phyloP scores from a whole-genome alignment of 164 flowering plant species.

The Tinospora cordifolia region DNA sequence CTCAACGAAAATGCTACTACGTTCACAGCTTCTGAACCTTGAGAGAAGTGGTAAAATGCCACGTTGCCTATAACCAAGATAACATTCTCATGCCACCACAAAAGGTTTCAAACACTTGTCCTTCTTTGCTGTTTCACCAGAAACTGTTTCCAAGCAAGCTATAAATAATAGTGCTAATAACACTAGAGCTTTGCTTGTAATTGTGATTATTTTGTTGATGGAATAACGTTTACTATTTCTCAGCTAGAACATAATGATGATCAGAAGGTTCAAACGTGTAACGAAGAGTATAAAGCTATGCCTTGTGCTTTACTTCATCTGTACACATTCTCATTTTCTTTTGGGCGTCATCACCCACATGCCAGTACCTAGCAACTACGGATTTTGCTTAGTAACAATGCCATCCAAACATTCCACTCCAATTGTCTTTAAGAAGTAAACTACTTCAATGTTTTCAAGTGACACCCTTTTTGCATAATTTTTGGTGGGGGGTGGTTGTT shows the following conservation, averaged over 20 bases:
- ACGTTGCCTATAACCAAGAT: too few species aligned
- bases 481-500: neutral
- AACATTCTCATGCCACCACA: too few species aligned
- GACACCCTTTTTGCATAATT: neutral
- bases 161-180: too few species aligned
- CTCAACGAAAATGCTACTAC: neutral
- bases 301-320: conserved; percentile 1
- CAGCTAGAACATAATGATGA: neutral
- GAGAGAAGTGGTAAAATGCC: too few species aligned
- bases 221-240: neutral
- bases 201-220: too few species aligned
- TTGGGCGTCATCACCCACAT: neutral
- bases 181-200: too few species aligned
- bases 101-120: neutral
- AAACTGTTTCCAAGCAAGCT: neutral
- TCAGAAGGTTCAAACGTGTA: neutral
- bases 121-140: neutral
- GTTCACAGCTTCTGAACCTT: too few species aligned
- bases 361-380: neutral
- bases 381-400: neutral
- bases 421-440: neutral
- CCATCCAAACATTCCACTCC: neutral
- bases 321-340: neutral
- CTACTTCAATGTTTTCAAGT: neutral
- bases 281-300: neutral